These are phyloP conservation scores for Anethum foeniculum DNA, from an alignment of 140 eudicot genomes.

Conservation along the genomic window DNA sequence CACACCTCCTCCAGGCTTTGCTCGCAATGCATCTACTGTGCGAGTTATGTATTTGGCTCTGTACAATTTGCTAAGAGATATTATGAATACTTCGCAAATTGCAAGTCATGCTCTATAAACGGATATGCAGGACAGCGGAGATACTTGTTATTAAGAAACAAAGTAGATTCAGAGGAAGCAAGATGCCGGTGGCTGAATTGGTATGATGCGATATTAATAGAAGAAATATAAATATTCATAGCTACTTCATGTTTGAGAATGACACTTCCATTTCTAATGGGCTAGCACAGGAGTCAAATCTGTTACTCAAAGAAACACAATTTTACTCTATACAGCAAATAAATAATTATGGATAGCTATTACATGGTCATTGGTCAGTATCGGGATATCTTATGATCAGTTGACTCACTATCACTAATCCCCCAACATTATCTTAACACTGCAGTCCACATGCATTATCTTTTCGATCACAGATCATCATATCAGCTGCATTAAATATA, in stretches of 20 bases:
- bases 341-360: neutral
- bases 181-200: neutral
- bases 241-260: neutral
- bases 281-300: neutral
- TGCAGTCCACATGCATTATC: neutral
- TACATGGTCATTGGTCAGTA: neutral
- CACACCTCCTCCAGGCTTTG: slow-evolving; percentile 82
- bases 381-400: neutral
- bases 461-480: neutral
- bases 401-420: neutral
- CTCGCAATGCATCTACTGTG: slow-evolving; percentile 62
- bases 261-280: neutral
- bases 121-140: neutral
- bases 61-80: slow-evolving; percentile 16
- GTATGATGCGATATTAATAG: neutral
- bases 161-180: neutral
- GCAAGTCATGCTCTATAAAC: slow-evolving; percentile 5
- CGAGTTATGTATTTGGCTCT: slow-evolving; percentile 93
- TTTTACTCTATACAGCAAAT: neutral
- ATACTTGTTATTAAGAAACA: neutral
- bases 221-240: no score
- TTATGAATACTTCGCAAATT: slow-evolving; percentile 2
- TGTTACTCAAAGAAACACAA: neutral
- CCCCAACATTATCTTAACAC: neutral
- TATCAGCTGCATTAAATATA: neutral